A percentile compares a stretch with the other conserved stretches of the same genome.
Evolutionary conservation across 2,329 filamentous ascomycete species (phyloP).

Genomic region (Talaromyces sp.): DNA sequence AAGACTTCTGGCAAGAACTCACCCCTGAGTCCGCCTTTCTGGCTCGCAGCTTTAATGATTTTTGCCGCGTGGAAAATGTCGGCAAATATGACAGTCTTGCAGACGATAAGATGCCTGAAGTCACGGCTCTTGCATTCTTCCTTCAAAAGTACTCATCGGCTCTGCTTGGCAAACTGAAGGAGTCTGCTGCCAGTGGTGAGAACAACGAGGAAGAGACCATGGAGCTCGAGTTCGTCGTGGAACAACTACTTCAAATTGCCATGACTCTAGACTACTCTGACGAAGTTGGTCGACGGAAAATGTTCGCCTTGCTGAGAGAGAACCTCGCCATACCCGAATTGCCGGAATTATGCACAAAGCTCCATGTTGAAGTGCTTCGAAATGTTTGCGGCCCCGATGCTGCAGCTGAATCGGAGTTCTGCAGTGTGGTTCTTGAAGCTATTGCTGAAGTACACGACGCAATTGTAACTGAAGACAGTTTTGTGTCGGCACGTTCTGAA

Average conservation of each 20-base stretch:
- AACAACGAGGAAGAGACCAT: slow-evolving; percentile 75
- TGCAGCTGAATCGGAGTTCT: slow-evolving; percentile 46
- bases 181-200: slow-evolving; percentile 45
- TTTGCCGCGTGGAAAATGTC: slow-evolving; percentile 69
- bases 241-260: slow-evolving; percentile 89
- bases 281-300: slow-evolving; percentile 88
- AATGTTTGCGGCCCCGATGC: slow-evolving; percentile 65
- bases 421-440: slow-evolving; percentile 67
- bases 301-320: slow-evolving; percentile 86
- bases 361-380: slow-evolving; percentile 74
- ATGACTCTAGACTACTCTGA: slow-evolving; percentile 95
- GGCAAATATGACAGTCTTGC: slow-evolving; percentile 68
- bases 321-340: slow-evolving; percentile 79
- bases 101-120: slow-evolving; percentile 92
- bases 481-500: slow-evolving; percentile 87
- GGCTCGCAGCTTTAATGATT: slow-evolving; percentile 88
- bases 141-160: slow-evolving; percentile 70
- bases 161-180: slow-evolving; percentile 36
- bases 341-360: slow-evolving; percentile 86
- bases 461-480: slow-evolving; percentile 74
- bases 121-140: slow-evolving; percentile 83
- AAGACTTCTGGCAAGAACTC: slow-evolving; percentile 41
- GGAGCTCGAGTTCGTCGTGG: slow-evolving; percentile 90
- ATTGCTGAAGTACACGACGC: slow-evolving; percentile 96
- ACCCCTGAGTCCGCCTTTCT: slow-evolving; percentile 83